These are phyloP conservation scores for Diatrype stigma DNA, from an alignment of 2,329 filamentous ascomycete genomes.

Conservation along the genomic window DNA sequence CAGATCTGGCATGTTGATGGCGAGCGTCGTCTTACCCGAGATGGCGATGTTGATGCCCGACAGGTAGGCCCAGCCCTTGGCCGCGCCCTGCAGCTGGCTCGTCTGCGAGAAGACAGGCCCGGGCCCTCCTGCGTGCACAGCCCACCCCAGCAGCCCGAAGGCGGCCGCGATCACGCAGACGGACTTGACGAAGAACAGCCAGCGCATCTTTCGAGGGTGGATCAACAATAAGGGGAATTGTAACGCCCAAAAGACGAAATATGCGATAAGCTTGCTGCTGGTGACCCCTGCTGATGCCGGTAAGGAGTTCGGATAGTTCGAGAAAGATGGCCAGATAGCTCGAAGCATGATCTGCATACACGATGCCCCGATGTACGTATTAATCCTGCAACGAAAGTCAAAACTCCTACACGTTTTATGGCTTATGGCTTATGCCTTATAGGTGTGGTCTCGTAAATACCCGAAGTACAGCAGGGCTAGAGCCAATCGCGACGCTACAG, in stretches of 20 bases:
- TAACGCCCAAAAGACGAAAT: slow-evolving; percentile 47
- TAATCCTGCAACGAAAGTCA: not conserved
- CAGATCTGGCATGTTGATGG: slow-evolving; percentile 7
- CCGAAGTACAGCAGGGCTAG: slow-evolving; percentile 3
- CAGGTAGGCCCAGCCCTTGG: slow-evolving; percentile 12
- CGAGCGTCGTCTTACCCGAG: slow-evolving; percentile 4
- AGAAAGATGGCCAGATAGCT: slow-evolving; percentile 1
- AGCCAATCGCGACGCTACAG: slow-evolving; percentile 1
- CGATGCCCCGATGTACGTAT: slow-evolving; percentile 5
- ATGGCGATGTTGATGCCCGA: slow-evolving; percentile 12
- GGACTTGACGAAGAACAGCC: slow-evolving; percentile 40
- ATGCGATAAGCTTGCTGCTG: slow-evolving; percentile 46
- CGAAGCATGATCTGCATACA: slow-evolving; percentile 4
- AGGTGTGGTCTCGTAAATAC: not conserved
- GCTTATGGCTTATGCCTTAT: too few relatives aligned
- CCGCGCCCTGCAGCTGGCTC: slow-evolving; percentile 2
- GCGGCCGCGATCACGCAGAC: slow-evolving; percentile 29
- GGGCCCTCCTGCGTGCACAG: slow-evolving; percentile 20
- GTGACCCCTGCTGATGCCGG: slow-evolving; percentile 34
- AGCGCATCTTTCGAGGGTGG: slow-evolving; percentile 44
- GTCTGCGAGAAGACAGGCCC: slow-evolving; percentile 13
- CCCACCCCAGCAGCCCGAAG: slow-evolving; percentile 23
- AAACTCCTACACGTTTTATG: not conserved
- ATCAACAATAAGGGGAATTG: slow-evolving; percentile 47
- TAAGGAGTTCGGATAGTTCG: slow-evolving; percentile 1